Conservation (phyloP, 1,139 yeast species). For the Suhomyces choctaworum region DNA sequence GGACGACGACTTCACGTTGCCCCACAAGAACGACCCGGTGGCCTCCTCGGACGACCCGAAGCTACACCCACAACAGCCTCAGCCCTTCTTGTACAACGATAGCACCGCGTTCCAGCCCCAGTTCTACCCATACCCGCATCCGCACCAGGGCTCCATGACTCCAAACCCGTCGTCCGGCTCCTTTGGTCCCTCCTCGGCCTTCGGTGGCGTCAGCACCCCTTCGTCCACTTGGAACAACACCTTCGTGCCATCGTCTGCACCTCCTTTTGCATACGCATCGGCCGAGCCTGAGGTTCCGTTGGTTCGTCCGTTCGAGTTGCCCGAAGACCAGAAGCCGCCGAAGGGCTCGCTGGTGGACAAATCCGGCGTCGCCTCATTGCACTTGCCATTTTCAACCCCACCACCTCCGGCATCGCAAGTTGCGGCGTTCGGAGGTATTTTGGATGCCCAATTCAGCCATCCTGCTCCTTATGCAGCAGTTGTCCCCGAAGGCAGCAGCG, state of each 20-base stretch:
- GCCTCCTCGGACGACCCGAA: not conserved
- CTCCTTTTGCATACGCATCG: conserved; percentile 31
- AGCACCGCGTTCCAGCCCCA: conserved; percentile 16
- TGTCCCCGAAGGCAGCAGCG: conserved; percentile 2
- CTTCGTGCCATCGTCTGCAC: conserved; percentile 39
- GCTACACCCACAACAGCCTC: not conserved
- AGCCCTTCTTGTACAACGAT: conserved; percentile 13
- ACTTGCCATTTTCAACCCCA: conserved; percentile 29
- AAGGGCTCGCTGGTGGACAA: conserved; percentile 3
- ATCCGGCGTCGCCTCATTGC: conserved; percentile 12
- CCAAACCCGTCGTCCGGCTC: conserved; percentile 32
- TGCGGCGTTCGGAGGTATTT: conserved; percentile 26
- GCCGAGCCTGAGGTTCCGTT: conserved; percentile 18
- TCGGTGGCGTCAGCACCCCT: conserved; percentile 23
- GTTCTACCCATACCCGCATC: conserved; percentile 21
- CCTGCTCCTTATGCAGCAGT: conserved; percentile 13
- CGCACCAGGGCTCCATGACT: conserved; percentile 31
- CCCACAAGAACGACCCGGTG: conserved; percentile 2
- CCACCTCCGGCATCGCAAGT: conserved; percentile 17
- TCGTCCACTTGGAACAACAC: conserved; percentile 32
- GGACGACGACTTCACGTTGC: conserved; percentile 33
- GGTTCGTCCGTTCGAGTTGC: conserved; percentile 38
- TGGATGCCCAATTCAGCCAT: conserved; percentile 19
- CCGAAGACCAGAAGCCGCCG: conserved; percentile 15
- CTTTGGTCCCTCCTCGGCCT: conserved; percentile 19